These are phyloP conservation scores for Cladosporium sp. DNA, from an alignment of 2,329 filamentous ascomycete species.

Conservation along the genomic window DNA sequence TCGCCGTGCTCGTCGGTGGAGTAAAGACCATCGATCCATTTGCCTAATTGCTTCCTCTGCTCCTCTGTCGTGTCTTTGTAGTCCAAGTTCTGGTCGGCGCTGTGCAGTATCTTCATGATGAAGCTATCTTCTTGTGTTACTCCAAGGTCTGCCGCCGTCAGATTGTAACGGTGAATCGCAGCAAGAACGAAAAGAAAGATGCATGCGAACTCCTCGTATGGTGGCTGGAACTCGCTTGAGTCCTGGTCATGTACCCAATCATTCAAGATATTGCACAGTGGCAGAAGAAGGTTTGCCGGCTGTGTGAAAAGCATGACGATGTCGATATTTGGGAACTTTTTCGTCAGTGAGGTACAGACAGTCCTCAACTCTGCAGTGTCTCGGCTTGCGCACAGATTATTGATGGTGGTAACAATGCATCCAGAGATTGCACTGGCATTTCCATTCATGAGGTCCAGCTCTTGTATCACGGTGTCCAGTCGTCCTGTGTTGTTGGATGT, in stretches of 20 bases:
- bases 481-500: conserved; percentile 73
- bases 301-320: conserved; percentile 73
- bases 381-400: conserved; percentile 63
- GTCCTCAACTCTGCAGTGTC: conserved; percentile 77
- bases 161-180: conserved; percentile 69
- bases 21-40: conserved; percentile 75
- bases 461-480: conserved; percentile 70
- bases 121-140: conserved; percentile 60
- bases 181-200: conserved; percentile 70
- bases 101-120: conserved; percentile 61
- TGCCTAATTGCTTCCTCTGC: conserved; percentile 60
- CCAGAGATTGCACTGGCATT: conserved; percentile 83
- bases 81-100: conserved; percentile 54
- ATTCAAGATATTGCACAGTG: conserved; percentile 71
- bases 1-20: conserved; percentile 58
- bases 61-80: conserved; percentile 63
- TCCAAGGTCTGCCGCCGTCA: conserved; percentile 61
- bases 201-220: conserved; percentile 81
- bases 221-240: conserved; percentile 74
- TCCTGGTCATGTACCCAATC: conserved; percentile 79
- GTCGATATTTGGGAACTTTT: conserved; percentile 67
- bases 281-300: conserved; percentile 64
- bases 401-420: conserved; percentile 52
- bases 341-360: conserved; percentile 68
- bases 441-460: conserved; percentile 85